Percentiles rank a stretch among this genome's conserved stretches.
Evolutionary conservation across 208 protist genomes (phyloP).

Genomic region (Crithidia thermophila): DNA sequence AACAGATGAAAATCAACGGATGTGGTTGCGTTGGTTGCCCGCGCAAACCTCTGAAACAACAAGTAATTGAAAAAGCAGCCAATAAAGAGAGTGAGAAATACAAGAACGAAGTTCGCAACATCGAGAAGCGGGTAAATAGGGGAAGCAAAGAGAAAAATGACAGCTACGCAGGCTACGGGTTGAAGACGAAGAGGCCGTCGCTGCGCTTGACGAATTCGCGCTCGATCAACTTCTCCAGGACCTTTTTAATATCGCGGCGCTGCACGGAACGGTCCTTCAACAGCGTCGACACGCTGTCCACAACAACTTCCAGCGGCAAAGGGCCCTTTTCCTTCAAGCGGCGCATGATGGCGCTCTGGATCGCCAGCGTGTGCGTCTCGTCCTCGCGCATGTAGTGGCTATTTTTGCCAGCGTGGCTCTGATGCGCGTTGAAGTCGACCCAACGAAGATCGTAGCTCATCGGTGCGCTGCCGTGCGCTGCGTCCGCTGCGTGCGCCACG

Average conservation of each 20-base stretch:
- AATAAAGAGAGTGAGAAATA: neutral
- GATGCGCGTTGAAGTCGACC: slow-evolving; percentile 22
- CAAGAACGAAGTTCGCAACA: too few relatives aligned
- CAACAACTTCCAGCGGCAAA: slow-evolving; percentile 15
- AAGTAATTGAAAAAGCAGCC: neutral
- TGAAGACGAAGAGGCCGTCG: slow-evolving; percentile 22
- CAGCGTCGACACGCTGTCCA: slow-evolving; percentile 5
- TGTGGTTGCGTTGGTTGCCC: too few relatives aligned
- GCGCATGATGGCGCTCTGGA: slow-evolving; percentile 19
- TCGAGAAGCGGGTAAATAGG: too few relatives aligned
- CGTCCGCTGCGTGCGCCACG: neutral
- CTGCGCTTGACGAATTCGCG: slow-evolving; percentile 28
- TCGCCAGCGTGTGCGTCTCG: slow-evolving; percentile 23
- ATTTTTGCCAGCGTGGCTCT: slow-evolving; percentile 27
- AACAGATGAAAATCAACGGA: too few relatives aligned
- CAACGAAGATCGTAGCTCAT: slow-evolving; percentile 24
- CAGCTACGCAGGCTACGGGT: slow-evolving; percentile 6
- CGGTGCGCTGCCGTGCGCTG: neutral
- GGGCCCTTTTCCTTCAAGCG: slow-evolving; percentile 21
- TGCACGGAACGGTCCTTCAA: slow-evolving; percentile 14
- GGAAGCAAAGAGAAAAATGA: slow-evolving; percentile 3
- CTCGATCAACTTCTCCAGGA: slow-evolving; percentile 34
- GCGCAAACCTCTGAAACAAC: too few relatives aligned
- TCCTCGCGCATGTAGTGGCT: slow-evolving; percentile 18
- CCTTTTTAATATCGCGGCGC: slow-evolving; percentile 30